Base-by-base conservation (phyloP, 2,329 filamentous ascomycete genomes). In the Cercospora sp. region DNA sequence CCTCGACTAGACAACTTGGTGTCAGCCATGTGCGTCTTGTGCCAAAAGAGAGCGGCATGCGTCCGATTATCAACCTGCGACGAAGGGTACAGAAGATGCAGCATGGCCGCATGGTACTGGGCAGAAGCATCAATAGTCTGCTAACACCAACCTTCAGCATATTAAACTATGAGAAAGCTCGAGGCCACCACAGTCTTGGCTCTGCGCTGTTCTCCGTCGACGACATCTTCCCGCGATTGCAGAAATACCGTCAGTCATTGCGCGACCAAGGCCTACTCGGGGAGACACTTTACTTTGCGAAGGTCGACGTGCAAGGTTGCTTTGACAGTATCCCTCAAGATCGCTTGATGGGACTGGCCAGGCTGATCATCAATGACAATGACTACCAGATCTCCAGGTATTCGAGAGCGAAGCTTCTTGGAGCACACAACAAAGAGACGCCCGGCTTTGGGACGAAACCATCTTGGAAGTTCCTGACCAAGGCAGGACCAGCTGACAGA, bases 291-390 rank as follows among this genome's bases (percentile, higher is more conserved):
- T 98, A 91, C 79, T 97, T 98, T 79, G 94, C 90, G 68, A 99
- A 99, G 78, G 84, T 97, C 12, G 95, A 99, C 76, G 94, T 99
- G 20, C 88, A 92, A 77, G 89, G 92, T 2, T 97, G 94, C 73
- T 99, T 97, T 77, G 95, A 99, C 79, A 97, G 91, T 0, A 97
- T 99, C 55, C 95, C 95, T 0, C 95, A 98, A 77, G 80, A 86
- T 28, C 87, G 88, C 0, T 83, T 98, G 18, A 76, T 97, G 36
- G 78, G 83, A 26, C 82, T 98, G 28, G 86, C 96, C 70, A 81
- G 84, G 51, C 77, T 79, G 71, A 67, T 89, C 76, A 63, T 88
- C 86, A 71, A 87, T 79, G 70, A 90, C 66, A 79, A 84, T 3
- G 81, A 82, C 23, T 99, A 99, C 76, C 84, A 85, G 7, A 85